Evolutionary conservation across 106 monocot species (phyloP).

Genomic region (Platanthera guangdongensis): DNA sequence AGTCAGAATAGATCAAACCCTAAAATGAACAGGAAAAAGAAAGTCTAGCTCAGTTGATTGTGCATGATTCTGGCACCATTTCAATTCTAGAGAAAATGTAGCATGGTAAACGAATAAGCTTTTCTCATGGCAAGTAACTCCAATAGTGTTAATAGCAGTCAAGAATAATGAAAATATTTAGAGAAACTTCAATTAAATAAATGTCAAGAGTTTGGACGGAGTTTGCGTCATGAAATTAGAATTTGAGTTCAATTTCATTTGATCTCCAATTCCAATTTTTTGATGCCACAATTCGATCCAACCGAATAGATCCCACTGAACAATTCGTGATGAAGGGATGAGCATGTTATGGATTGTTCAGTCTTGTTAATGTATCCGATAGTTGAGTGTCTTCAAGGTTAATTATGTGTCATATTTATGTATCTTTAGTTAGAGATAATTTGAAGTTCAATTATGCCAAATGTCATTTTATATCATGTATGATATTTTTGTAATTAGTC

Average conservation of each 20-base stretch:
- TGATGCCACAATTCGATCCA: too few species aligned
- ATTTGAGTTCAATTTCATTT: too few species aligned
- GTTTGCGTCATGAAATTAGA: too few species aligned
- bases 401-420: too few species aligned
- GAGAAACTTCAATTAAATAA: neutral
- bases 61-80: neutral
- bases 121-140: neutral
- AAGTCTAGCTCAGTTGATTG: neutral
- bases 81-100: neutral
- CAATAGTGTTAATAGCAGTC: neutral
- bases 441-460: too few species aligned
- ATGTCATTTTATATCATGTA: too few species aligned
- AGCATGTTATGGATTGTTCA: neutral
- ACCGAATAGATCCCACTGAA: neutral
- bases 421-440: too few species aligned
- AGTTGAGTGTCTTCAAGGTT: too few species aligned
- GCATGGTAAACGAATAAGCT: neutral
- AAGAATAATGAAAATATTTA: neutral
- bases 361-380: too few species aligned
- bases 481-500: too few species aligned
- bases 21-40: neutral
- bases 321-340: neutral
- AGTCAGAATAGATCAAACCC: neutral
- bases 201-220: too few species aligned
- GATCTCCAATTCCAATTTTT: too few species aligned